These are phyloP conservation scores for Elsinoe arachidis DNA, from an alignment of 2,329 filamentous ascomycete species.

Conservation along the genomic window DNA sequence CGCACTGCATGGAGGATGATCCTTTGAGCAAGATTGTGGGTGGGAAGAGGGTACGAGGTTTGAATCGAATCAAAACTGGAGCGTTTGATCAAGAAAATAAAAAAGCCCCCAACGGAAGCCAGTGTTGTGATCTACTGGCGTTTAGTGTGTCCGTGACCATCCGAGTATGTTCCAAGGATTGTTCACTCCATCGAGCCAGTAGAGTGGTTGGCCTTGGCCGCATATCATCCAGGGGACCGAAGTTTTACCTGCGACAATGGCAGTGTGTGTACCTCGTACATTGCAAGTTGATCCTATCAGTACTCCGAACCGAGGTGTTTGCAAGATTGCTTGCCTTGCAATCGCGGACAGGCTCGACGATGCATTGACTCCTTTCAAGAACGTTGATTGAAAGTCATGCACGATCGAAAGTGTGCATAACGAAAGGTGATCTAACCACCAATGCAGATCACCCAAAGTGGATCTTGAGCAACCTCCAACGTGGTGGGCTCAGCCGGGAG, in stretches of 20 bases:
- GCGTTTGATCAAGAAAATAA: not conserved
- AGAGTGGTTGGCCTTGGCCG: not conserved
- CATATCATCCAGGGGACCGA: not conserved
- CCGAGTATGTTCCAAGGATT: not conserved
- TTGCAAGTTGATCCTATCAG: not conserved
- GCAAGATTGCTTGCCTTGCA: too few relatives aligned
- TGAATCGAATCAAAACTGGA: not conserved
- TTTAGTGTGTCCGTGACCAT: not conserved
- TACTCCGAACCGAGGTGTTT: not conserved
- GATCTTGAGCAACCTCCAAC: not conserved
- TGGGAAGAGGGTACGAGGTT: not conserved
- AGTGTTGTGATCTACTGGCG: not conserved
- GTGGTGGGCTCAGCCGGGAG: not conserved
- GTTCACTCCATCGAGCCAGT: not conserved
- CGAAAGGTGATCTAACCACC: not conserved
- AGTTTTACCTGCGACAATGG: not conserved
- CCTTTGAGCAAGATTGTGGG: not conserved
- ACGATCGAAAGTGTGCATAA: too few relatives aligned
- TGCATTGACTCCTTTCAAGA: too few relatives aligned
- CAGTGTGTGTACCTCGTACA: not conserved
- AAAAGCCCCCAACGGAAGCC: not conserved
- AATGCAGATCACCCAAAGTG: not conserved
- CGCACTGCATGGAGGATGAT: not conserved
- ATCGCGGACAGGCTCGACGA: too few relatives aligned
- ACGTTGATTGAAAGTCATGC: too few relatives aligned